These are phyloP conservation scores for Trichopus zeylanicus DNA, from an alignment of 116 monocot genomes.

Conservation along the genomic window DNA sequence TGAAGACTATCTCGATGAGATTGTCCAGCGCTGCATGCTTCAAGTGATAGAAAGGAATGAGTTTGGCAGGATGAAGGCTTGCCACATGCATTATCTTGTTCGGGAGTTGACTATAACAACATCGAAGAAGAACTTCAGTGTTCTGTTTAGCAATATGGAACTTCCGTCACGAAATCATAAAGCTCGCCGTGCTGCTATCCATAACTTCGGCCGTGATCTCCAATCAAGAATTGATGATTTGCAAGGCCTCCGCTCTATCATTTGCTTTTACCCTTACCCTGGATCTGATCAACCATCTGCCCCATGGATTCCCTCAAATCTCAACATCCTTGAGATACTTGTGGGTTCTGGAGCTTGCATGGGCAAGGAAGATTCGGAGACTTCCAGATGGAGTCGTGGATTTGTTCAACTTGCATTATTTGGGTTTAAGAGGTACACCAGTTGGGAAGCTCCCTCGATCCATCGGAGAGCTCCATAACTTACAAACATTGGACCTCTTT, in stretches of 20 bases:
- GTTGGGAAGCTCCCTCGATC: background rate
- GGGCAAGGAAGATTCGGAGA: background rate
- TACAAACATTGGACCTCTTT: slow-evolving; percentile 4
- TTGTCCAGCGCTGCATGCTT: slow-evolving; percentile 5
- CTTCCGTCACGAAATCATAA: background rate
- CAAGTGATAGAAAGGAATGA: background rate
- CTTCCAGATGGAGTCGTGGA: slow-evolving; percentile 1
- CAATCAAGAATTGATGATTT: background rate
- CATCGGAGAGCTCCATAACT: background rate
- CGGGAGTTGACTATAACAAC: background rate
- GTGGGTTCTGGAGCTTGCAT: background rate
- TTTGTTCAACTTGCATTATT: slow-evolving; percentile 11
- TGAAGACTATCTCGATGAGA: too few relatives aligned
- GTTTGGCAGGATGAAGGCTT: background rate
- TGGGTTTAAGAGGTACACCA: slow-evolving; percentile 6
- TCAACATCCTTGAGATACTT: background rate
- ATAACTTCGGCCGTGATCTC: background rate
- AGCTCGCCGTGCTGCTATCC: slow-evolving; percentile 7
- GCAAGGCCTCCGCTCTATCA: background rate
- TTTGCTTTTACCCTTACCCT: background rate
- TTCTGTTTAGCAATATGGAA: background rate
- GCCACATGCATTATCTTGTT: slow-evolving; percentile 7
- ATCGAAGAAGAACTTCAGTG: background rate
- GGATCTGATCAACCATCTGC: background rate
- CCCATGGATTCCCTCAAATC: too few relatives aligned